Conservation (phyloP, 371 early-diverging fungal genomes). For the Umbelopsis sp. region DNA sequence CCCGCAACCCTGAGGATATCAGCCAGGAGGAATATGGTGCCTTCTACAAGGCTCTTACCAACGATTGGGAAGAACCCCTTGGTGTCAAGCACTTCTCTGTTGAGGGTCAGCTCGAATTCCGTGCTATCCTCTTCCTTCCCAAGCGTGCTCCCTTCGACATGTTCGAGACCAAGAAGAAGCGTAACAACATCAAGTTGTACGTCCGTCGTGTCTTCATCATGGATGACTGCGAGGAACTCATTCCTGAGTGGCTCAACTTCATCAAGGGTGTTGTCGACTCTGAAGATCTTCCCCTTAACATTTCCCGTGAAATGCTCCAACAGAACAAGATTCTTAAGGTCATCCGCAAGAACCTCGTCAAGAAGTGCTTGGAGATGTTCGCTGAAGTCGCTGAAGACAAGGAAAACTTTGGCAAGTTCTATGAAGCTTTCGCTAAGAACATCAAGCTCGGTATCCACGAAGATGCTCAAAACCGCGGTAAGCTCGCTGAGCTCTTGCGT, state of each 20-base stretch:
- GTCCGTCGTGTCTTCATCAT: conserved; percentile 90
- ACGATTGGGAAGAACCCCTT: conserved; percentile 73
- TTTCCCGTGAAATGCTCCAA: conserved; percentile 90
- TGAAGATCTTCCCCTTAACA: conserved; percentile 88
- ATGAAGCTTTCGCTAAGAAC: conserved; percentile 70
- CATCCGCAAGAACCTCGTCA: conserved; percentile 80
- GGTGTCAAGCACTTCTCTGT: conserved; percentile 76
- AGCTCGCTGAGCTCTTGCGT: conserved; percentile 75
- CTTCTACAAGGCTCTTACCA: conserved; percentile 86
- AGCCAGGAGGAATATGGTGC: conserved; percentile 74
- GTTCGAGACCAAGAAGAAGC: conserved; percentile 67
- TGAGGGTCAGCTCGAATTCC: conserved; percentile 85
- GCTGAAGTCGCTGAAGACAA: conserved; percentile 68
- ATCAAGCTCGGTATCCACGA: conserved; percentile 84
- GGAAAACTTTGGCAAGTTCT: conserved; percentile 76
- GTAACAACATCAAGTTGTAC: conserved; percentile 84
- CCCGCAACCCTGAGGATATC: conserved; percentile 76
- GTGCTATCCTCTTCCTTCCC: conserved; percentile 80
- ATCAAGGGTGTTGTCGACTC: conserved; percentile 82
- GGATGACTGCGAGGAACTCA: conserved; percentile 75
- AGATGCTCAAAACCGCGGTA: conserved; percentile 63
- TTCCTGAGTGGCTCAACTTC: conserved; percentile 66
- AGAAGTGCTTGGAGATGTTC: conserved; percentile 84
- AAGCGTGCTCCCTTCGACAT: conserved; percentile 69
- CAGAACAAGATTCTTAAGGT: conserved; percentile 77